A percentile compares a stretch with the other conserved stretches of the same genome.
phyloP scores from a whole-genome alignment of 1,139 yeast genomes.

The Zygosaccharomyces sapae region DNA sequence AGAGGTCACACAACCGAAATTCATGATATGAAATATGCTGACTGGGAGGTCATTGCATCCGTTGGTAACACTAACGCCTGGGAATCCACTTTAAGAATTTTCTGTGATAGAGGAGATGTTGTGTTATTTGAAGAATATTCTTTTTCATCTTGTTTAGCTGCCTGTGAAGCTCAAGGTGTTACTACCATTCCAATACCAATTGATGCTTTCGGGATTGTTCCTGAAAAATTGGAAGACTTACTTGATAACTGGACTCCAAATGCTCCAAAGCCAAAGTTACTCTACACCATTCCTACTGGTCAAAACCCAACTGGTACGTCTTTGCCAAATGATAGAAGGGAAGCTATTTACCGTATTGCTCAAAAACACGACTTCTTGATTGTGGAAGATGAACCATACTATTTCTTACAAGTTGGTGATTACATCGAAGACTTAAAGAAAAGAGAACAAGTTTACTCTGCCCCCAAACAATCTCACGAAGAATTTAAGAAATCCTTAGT shows the following conservation, averaged over 20 bases:
- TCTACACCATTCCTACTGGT: constrained; percentile 87
- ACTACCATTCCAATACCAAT: constrained; percentile 67
- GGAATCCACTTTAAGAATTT: constrained; percentile 81
- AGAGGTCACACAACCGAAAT: constrained; percentile 72
- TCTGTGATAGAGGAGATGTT: constrained; percentile 71
- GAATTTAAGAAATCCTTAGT: constrained; percentile 66
- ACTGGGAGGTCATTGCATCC: constrained; percentile 62
- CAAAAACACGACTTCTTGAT: constrained; percentile 79
- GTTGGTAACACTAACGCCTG: constrained; percentile 87
- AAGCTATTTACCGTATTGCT: constrained; percentile 64
- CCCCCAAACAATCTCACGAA: constrained; percentile 39
- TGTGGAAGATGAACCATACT: constrained; percentile 93
- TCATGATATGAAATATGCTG: constrained; percentile 57
- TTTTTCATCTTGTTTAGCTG: constrained; percentile 79
- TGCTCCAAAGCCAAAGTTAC: constrained; percentile 66
- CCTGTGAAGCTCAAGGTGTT: constrained; percentile 72
- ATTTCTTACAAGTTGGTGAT: constrained; percentile 80
- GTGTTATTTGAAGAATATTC: constrained; percentile 79
- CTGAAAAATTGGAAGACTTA: constrained; percentile 60
- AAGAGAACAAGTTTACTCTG: constrained; percentile 36
- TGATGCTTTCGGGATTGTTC: constrained; percentile 77
- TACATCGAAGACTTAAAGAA: constrained; percentile 43
- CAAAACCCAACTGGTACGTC: constrained; percentile 95
- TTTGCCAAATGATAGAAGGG: constrained; percentile 65
- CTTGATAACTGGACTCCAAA: constrained; percentile 68